phyloP scores from a whole-genome alignment of 2,329 filamentous ascomycete genomes.

The Cercospora zeina region DNA sequence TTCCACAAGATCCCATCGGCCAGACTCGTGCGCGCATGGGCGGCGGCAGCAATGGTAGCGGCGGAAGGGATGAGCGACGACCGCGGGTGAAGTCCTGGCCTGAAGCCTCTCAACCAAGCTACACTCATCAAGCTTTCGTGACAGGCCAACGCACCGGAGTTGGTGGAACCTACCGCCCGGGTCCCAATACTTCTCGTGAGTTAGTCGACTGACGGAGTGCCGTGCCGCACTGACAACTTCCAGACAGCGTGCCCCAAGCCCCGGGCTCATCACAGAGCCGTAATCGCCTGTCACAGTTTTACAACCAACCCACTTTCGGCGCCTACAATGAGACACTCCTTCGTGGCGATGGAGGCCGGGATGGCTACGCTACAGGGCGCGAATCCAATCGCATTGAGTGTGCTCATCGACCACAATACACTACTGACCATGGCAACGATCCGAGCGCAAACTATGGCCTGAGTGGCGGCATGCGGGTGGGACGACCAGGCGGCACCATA shows the following conservation, averaged over 20 bases:
- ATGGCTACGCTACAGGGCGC: not conserved
- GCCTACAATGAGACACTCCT: constrained; percentile 18
- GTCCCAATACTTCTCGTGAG: constrained; percentile 17
- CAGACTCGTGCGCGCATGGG: constrained; percentile 12
- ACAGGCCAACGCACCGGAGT: not conserved
- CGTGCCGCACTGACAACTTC: not conserved
- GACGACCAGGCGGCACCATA: constrained; percentile 10
- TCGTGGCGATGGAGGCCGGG: not conserved
- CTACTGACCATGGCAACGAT: not conserved
- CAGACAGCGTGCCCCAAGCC: constrained; percentile 9
- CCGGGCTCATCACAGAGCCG: constrained; percentile 14
- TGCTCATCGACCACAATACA: constrained; percentile 11
- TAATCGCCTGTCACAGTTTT: constrained; percentile 13
- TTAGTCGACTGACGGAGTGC: not conserved
- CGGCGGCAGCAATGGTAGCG: constrained; percentile 17
- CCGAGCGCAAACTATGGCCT: constrained; percentile 2
- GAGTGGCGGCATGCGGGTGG: constrained; percentile 15
- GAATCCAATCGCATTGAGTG: constrained; percentile 1
- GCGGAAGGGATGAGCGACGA: constrained; percentile 11
- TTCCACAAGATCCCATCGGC: constrained; percentile 4
- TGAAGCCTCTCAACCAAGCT: constrained; percentile 9
- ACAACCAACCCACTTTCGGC: constrained; percentile 16
- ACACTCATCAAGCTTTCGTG: constrained; percentile 3
- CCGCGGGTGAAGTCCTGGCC: constrained; percentile 19
- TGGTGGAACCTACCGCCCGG: constrained; percentile 7